phyloP scores from a whole-genome alignment of 805 yeast genomes.

The Lipomyces chichibuensis region DNA sequence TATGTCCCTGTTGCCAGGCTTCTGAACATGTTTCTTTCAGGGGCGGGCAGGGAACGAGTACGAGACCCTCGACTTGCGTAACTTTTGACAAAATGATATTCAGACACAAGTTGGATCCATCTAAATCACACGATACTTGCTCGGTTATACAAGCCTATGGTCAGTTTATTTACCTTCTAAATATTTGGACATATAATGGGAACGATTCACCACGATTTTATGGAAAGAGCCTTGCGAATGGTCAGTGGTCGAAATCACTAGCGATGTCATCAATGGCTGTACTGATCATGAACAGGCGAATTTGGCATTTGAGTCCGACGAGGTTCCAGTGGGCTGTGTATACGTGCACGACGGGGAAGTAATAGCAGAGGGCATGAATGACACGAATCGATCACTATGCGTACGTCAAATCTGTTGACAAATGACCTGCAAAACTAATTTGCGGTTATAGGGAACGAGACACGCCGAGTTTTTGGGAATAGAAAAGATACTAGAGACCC shows the following conservation, averaged over 20 bases:
- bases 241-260: conserved; percentile 24
- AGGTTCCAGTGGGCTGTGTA: conserved; percentile 85
- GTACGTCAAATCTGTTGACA: conserved; percentile 32
- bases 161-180: background rate
- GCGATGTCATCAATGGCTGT: background rate
- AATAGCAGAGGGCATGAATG: conserved; percentile 78
- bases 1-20: background rate
- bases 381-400: conserved; percentile 78
- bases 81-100: too few relatives aligned
- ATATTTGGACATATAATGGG: conserved; percentile 2
- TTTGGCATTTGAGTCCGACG: conserved; percentile 64
- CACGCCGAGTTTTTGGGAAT: conserved; percentile 94
- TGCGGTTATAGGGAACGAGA: conserved; percentile 72
- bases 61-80: background rate
- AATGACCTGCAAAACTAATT: background rate
- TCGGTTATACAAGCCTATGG: too few relatives aligned
- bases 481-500: conserved; percentile 51
- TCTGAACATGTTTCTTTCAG: background rate
- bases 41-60: background rate
- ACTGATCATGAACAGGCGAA: conserved; percentile 51
- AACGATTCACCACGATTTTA: conserved; percentile 40
- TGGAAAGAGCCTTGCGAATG: conserved; percentile 46
- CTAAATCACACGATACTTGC: too few relatives aligned
- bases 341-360: conserved; percentile 59
- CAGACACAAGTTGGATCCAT: too few relatives aligned